These are phyloP conservation scores for Mycocentrospora acerina DNA, from an alignment of 2,329 filamentous ascomycete species.

Conservation along the genomic window DNA sequence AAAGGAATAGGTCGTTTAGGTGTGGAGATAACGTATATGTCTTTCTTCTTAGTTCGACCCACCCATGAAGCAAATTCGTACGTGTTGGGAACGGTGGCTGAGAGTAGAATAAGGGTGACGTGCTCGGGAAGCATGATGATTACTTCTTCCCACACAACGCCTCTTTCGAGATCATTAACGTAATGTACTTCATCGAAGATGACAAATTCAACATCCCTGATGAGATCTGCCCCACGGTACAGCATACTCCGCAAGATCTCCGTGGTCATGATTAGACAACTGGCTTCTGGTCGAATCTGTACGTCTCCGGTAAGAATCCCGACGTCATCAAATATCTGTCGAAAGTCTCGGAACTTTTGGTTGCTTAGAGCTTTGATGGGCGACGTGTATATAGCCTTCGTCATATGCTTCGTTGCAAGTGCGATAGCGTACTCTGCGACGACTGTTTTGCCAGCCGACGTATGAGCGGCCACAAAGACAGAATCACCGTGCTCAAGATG, in stretches of 20 bases:
- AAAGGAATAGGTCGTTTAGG: slow-evolving; percentile 91
- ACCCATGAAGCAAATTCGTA: slow-evolving; percentile 99
- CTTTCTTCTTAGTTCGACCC: slow-evolving; percentile 94
- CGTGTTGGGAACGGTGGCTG: slow-evolving; percentile 95
- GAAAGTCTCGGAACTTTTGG: slow-evolving; percentile 97
- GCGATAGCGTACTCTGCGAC: slow-evolving; percentile 98
- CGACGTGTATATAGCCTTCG: slow-evolving; percentile 97
- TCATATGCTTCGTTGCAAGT: slow-evolving; percentile 97
- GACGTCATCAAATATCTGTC: slow-evolving; percentile 87
- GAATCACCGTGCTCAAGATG: slow-evolving; percentile 96
- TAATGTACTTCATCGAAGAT: slow-evolving; percentile 99
- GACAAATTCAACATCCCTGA: slow-evolving; percentile 96
- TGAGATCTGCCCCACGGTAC: slow-evolving; percentile 91
- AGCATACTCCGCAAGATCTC: slow-evolving; percentile 98
- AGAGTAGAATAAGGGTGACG: slow-evolving; percentile 90
- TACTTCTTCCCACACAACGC: slow-evolving; percentile 98
- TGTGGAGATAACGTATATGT: slow-evolving; percentile 98
- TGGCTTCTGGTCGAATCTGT: slow-evolving; percentile 95
- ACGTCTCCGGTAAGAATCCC: slow-evolving; percentile 97
- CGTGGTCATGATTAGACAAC: slow-evolving; percentile 98
- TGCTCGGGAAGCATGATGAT: slow-evolving; percentile 99
- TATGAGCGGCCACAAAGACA: slow-evolving; percentile 96
- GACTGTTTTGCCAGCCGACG: slow-evolving; percentile 95
- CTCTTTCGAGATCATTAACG: slow-evolving; percentile 92
- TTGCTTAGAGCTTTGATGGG: slow-evolving; percentile 98